phyloP scores from a whole-genome alignment of 345 rosid species.

The Salix arbutifolia region DNA sequence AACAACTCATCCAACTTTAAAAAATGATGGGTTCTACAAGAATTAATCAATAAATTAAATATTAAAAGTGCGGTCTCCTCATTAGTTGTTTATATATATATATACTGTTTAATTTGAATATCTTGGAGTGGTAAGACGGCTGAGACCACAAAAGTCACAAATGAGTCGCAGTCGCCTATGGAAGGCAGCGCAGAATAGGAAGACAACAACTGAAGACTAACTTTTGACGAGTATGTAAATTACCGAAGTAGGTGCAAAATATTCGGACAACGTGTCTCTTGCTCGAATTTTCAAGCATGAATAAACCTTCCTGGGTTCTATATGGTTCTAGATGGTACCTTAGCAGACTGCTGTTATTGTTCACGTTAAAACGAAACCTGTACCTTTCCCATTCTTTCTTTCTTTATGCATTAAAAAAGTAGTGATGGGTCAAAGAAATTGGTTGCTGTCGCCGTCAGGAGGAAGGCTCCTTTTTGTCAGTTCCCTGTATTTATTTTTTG shows the following conservation, averaged over 20 bases:
- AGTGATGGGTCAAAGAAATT: not conserved
- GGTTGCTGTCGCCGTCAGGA: not conserved
- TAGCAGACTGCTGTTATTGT: not conserved
- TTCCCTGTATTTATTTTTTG: not conserved
- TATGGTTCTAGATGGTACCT: not conserved
- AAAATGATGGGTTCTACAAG: no score
- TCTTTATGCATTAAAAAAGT: not conserved
- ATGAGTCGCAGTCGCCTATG: no score
- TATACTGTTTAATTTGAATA: no score
- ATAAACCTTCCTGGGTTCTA: conserved; percentile 7
- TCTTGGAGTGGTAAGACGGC: no score
- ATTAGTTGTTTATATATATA: no score
- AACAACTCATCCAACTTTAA: no score
- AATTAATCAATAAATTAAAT: no score
- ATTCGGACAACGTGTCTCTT: not conserved
- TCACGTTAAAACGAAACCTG: not conserved
- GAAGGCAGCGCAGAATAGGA: not conserved
- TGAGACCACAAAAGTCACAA: no score
- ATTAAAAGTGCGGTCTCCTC: no score
- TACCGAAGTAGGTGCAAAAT: not conserved
- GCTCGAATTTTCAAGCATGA: not conserved
- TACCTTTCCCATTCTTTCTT: no score
- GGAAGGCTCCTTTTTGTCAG: not conserved
- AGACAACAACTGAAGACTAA: not conserved
- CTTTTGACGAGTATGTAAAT: not conserved